Base-by-base conservation (phyloP, 345 rosid species). In the Lepidium africanum region DNA sequence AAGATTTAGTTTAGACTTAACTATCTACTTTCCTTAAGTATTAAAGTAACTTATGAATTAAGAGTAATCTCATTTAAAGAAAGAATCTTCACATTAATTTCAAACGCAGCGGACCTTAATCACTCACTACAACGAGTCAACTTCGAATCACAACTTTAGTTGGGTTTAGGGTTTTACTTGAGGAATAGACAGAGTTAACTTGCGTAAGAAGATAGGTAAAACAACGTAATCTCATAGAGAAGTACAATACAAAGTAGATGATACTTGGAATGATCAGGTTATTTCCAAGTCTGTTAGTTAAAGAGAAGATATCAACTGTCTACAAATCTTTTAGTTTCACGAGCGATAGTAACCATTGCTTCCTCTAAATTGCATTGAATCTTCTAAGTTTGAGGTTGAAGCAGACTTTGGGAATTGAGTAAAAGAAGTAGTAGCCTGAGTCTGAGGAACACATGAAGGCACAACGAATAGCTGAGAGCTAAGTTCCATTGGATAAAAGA, bases 381-480 rank as follows among this genome's bases (percentile, higher is more conserved):
- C 55, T 14, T 59, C 72, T 11, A 58, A 41, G 62, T 58, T 9
- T 32, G 77, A 40, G 15, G 72, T 17, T 3, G 61, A 41, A 0
- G 9, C 33, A 41, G 71, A 65, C 6, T 57, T 64, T 17, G 65
- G 27, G 41, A 63, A 48, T 12, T 39, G 65, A 47, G 57, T 16
- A 37, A 55, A 54, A 39, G 59, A 48, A 57, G 49, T 72, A 56
- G 49, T 72, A 72, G 71, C 14, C 12, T 64, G 76, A 65, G 59
- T 21, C 30, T 50, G 71, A 49, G 76, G 64, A 64, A 47, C 41
- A 64, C 51, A 72, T 3, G 59, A 55, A 30, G 71, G 76, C 71
- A 57, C 59, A 1, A 37, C 41, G 21, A 37, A 38, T 21, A 7
- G 60, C 17, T 59, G 65, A 55, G 59, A 64, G 37, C 52, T 56